phyloP scores from a whole-genome alignment of 139 green algal genomes.

The Chlamydomonas schloesseri region DNA sequence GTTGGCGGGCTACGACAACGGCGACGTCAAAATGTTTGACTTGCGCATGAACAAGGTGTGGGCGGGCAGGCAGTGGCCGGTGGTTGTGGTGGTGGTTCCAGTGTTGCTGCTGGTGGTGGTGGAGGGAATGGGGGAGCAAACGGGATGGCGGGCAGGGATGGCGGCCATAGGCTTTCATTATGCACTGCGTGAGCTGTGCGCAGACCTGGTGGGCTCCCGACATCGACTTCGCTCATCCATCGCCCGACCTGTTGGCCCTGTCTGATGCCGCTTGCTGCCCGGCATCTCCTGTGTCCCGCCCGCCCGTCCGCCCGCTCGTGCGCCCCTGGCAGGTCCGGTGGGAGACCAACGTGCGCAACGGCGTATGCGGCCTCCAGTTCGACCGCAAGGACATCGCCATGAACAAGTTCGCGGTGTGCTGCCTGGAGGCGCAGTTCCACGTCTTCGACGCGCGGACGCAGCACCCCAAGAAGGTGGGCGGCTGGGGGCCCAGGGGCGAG shows the following conservation, averaged over 20 bases:
- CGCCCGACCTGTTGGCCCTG: too few relatives aligned
- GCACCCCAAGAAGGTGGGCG: constrained; percentile 62
- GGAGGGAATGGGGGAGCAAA: background rate
- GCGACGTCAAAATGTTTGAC: constrained; percentile 92
- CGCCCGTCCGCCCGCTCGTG: too few relatives aligned
- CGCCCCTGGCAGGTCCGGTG: constrained; percentile 83
- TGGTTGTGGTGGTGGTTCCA: too few relatives aligned
- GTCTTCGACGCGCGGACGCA: constrained; percentile 89
- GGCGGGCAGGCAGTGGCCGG: background rate
- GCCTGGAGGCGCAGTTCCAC: constrained; percentile 88
- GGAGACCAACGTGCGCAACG: constrained; percentile 88
- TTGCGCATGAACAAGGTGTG: constrained; percentile 72
- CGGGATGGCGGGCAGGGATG: too few relatives aligned
- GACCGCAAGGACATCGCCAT: constrained; percentile 94
- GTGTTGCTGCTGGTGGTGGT: too few relatives aligned
- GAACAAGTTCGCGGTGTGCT: constrained; percentile 94
- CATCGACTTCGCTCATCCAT: too few relatives aligned
- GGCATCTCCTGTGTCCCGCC: too few relatives aligned
- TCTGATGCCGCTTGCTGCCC: too few relatives aligned
- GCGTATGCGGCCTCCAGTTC: constrained; percentile 91
- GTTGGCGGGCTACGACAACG: constrained; percentile 89
- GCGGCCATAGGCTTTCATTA: too few relatives aligned
- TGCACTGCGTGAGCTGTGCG: too few relatives aligned
- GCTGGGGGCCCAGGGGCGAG: too few relatives aligned
- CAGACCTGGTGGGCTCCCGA: too few relatives aligned